These are phyloP conservation scores for Takakia lepidozioides DNA, from an alignment of 225 moss, liverwort and hornwort species.

Conservation along the genomic window DNA sequence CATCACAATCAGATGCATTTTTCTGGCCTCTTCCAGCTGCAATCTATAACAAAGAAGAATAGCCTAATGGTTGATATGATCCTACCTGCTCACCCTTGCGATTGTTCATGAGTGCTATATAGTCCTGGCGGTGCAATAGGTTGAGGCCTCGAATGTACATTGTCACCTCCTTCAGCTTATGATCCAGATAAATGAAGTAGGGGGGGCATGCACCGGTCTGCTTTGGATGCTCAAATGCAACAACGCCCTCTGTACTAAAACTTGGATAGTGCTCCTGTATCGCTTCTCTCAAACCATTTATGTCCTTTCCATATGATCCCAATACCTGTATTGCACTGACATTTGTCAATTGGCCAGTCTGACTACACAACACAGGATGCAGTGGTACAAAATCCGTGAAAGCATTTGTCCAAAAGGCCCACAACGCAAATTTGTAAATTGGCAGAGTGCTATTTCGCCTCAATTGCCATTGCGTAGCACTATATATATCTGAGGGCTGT, in stretches of 20 bases:
- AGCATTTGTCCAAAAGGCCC: no score
- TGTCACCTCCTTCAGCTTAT: constrained; percentile 46
- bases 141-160: constrained; percentile 79
- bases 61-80: constrained; percentile 13
- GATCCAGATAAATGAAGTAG: constrained; percentile 52
- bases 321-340: no score
- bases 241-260: constrained; percentile 41
- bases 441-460: no score
- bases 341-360: no score
- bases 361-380: no score
- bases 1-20: no score
- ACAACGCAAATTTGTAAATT: no score
- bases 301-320: constrained; percentile 59
- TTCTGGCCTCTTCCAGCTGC: no score
- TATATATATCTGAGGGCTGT: no score
- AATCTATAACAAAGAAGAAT: no score
- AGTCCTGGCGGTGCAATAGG: constrained; percentile 49
- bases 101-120: constrained; percentile 49
- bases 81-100: constrained; percentile 60
- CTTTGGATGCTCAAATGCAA: constrained; percentile 42
- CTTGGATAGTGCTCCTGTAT: constrained; percentile 39
- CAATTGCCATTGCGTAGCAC: no score
- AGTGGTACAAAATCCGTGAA: no score
- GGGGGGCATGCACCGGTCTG: constrained; percentile 47
- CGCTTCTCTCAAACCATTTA: constrained; percentile 34